Percentiles rank a stretch among this genome's conserved stretches.
Evolutionary conservation across 108 stramenopile species (phyloP).

Genomic region (Conticribra guillardii): DNA sequence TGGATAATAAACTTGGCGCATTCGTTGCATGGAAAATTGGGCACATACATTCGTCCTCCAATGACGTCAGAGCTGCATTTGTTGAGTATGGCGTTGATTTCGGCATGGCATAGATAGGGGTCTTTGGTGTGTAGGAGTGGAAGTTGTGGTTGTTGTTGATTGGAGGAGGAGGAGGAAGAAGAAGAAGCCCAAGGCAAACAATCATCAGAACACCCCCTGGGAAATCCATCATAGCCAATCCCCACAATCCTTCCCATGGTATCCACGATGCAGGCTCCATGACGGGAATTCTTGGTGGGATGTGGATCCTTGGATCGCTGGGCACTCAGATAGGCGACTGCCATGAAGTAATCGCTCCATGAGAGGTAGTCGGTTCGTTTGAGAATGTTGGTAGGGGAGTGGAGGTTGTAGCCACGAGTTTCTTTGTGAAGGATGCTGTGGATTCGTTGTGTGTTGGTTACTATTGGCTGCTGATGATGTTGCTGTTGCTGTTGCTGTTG

Average conservation of each 20-base stretch:
- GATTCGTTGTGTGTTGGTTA: too few species aligned
- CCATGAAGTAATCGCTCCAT: conserved; percentile 99
- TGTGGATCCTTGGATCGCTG: conserved; percentile 94
- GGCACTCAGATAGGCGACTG: conserved; percentile 86
- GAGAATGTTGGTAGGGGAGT: conserved; percentile 26
- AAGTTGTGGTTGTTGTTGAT: too few species aligned
- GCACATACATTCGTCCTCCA: conserved; percentile 83
- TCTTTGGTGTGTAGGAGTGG: conserved; percentile 84
- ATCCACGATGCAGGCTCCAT: conserved; percentile 84
- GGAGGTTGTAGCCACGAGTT: conserved; percentile 43
- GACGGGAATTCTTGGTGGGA: conserved; percentile 53
- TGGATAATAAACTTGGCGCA: conserved; percentile 97
- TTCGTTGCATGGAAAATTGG: conserved; percentile 93
- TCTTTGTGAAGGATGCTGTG: too few species aligned
- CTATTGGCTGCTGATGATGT: too few species aligned
- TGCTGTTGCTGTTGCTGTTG: too few species aligned
- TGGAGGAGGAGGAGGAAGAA: conserved; percentile 72
- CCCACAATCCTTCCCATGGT: conserved; percentile 89
- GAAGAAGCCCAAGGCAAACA: conserved; percentile 88
- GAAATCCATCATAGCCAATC: conserved; percentile 98
- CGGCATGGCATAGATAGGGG: conserved; percentile 93
- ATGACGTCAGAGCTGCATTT: conserved; percentile 74
- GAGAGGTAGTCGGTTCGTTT: conserved; percentile 64
- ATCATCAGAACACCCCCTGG: conserved; percentile 90
- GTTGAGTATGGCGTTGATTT: conserved; percentile 85